Base-by-base conservation (phyloP, 2,329 filamentous ascomycete genomes). In the Cladorrhinum sp. region DNA sequence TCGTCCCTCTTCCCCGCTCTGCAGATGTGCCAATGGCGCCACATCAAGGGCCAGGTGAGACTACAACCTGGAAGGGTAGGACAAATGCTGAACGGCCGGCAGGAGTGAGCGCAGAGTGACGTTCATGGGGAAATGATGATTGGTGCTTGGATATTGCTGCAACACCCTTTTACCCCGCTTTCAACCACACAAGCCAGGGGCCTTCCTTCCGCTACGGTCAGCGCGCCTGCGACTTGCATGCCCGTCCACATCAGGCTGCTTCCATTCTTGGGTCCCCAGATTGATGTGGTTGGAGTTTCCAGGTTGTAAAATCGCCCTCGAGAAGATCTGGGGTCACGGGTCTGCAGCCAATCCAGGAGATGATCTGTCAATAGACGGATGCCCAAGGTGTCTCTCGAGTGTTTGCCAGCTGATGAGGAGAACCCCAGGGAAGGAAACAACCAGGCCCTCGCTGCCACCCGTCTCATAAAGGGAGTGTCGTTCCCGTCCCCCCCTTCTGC, bases 131-230 rank as follows among this genome's bases (percentile, higher is more conserved):
- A 46, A 12, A 14, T 50, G 24, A 49, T 70, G 66, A 70, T 68
- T 70, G 67, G 67, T 59, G 62, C 63, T 64, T 62, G 66, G 20
- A 61, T 56, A 62, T 65, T 60, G 58, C 62, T 65, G 62, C 61
- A 58, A 59, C 63, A 59, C 20, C 54, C 14, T n/a, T 9, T 65
- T 69, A 69, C 68, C 68, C 68, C 68, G 68, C 68, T 66, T 64
- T 60, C 61, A 46, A 62, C 53, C 59, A 50, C 48, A 33, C 55
- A 55, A 58, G 57, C 49, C 3, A 26, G 49, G 49, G 54, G 36
- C 33, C 42, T 42, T 48, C 54, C 26, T 50, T 55, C 21, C 49
- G 61, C 58, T 56, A 46, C 21, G 57, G 28, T 49, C 59, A 46
- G 42, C 16, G n/a, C n/a, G 42, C 42, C 18, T 46, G 42, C 36